phyloP scores from a whole-genome alignment of 2,329 filamentous ascomycete species.

The Cladobotryum protrusum region DNA sequence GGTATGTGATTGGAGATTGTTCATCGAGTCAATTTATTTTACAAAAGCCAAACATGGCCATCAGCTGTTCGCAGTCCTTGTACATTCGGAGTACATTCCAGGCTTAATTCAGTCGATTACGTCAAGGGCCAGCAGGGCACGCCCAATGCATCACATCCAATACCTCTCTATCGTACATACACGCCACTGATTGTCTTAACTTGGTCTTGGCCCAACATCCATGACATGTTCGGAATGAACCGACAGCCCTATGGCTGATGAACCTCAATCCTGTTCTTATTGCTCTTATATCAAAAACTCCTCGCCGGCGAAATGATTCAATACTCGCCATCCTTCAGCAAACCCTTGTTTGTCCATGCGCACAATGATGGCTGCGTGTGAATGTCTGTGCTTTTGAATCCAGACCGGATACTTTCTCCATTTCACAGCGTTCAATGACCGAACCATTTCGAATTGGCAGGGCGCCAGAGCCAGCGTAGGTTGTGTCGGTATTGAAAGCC shows the following conservation, averaged over 20 bases:
- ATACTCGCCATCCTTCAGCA: constrained; percentile 69
- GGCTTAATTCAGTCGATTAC: no score
- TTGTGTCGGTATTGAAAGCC: constrained; percentile 40
- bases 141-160: no score
- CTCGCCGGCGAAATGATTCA: constrained; percentile 72
- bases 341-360: constrained; percentile 62
- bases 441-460: constrained; percentile 80
- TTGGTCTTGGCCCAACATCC: no score
- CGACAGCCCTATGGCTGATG: background rate
- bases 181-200: no score
- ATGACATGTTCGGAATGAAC: background rate
- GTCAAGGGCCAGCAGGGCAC: no score
- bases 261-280: background rate
- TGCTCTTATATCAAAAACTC: constrained; percentile 50
- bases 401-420: constrained; percentile 64
- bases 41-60: no score
- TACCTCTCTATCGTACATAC: no score
- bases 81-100: no score
- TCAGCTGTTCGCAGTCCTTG: no score
- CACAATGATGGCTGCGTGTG: constrained; percentile 86
- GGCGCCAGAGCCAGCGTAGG: constrained; percentile 73
- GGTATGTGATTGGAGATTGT: no score
- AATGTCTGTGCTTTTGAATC: constrained; percentile 72
- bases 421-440: constrained; percentile 60
- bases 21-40: no score